phyloP scores from a whole-genome alignment of 345 rosid species.

The Zanthoxylum bungeanum region DNA sequence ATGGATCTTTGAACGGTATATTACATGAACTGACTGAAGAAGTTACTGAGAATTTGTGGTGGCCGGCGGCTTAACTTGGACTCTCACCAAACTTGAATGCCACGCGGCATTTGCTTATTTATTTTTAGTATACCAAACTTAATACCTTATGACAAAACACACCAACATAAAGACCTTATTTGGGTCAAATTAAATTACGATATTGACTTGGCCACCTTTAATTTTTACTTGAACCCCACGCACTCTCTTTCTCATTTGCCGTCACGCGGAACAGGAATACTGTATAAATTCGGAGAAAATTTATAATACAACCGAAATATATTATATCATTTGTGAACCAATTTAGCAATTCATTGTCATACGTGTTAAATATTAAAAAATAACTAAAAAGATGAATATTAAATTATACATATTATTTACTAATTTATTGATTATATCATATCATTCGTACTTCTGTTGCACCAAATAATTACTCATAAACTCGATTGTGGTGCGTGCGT shows the following conservation, averaged over 20 bases:
- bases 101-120: constrained; percentile 33
- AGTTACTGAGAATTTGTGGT: constrained; percentile 25
- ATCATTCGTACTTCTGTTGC: too few species aligned
- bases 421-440: too few species aligned
- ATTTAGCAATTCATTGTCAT: too few species aligned
- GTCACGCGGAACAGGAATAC: constrained; percentile 8
- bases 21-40: neutral
- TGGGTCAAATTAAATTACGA: neutral
- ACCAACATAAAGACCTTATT: neutral
- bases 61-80: constrained; percentile 41
- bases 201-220: neutral
- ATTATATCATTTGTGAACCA: too few species aligned
- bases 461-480: too few species aligned
- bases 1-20: constrained; percentile 4
- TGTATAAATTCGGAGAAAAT: too few species aligned
- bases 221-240: neutral
- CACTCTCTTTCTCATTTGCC: constrained; percentile 1
- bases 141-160: neutral
- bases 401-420: too few species aligned
- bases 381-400: too few species aligned
- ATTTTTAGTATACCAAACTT: neutral
- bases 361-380: too few species aligned
- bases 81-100: constrained; percentile 24
- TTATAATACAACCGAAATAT: too few species aligned
- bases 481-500: neutral